Evolutionary conservation across 2,329 filamentous ascomycete genomes (phyloP), one percentile per base, ranked within the genome.

Genomic region (Reticulascus tulasneorum): DNA sequence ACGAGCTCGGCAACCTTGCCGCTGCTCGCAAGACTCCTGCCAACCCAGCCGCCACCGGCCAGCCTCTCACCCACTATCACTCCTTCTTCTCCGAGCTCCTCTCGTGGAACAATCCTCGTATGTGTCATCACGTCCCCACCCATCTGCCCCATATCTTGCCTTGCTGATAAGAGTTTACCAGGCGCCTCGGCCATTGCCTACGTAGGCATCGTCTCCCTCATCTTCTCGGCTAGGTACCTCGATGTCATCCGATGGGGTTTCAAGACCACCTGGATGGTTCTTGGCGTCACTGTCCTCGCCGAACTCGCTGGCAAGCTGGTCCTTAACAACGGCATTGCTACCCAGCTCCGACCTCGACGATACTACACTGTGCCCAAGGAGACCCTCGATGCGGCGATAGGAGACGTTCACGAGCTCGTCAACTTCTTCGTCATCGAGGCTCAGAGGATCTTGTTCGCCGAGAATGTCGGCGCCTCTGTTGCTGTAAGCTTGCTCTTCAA

Each of bases 341-440:
- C 78, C 33, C 80, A 84, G 60, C 58, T 85, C 51, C 77, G 81
- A 48, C 81, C 81, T 35, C 75, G 71, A 56, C 73, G 74, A 57
- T 85, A 85, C 64, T 82, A 80, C 60, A 82, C 78, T 6, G 60
- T 85, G 26, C 73, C 80, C 9, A 72, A 74, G 47, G 74, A 81
- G 48, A 78, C 76, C 7, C 60, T 84, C 24, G 76, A 84, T 50
- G 58, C 62, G 38, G 48, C 80, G 46, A 73, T 82, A 49, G 77
- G 76, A 38, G 81, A 84, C 47, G 64, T 79, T 25, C 75, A 83
- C 52, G 80, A 84, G 61, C 70, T 85, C 41, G 59, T 81, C 63
- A 85, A 85, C 70, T 85, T 85, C 60, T 79, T 84, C 50, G 69
- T 83, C 43, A 82, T 85, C 38, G 82, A 85, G 65, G 66, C 71